Percentiles rank a stretch among this genome's conserved stretches.
These are phyloP conservation scores for Colletotrichum kahawae DNA, from an alignment of 2,329 filamentous ascomycete genomes.

Conservation along the genomic window DNA sequence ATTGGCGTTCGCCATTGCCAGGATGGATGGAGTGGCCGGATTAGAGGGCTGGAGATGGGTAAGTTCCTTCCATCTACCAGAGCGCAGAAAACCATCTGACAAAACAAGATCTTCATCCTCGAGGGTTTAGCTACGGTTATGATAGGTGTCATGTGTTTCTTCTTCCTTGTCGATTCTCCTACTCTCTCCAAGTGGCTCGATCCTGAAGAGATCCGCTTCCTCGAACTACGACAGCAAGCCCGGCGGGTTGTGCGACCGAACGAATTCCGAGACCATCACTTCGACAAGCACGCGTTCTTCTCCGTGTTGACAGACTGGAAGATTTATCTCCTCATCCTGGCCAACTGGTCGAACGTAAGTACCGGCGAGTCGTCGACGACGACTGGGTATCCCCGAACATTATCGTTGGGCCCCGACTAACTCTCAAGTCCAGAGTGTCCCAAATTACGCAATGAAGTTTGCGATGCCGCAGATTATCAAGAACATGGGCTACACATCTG, in stretches of 20 bases:
- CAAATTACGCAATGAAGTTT: constrained; percentile 37
- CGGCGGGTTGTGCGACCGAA: constrained; percentile 27
- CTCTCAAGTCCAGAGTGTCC: constrained; percentile 24
- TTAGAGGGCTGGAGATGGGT: constrained; percentile 52
- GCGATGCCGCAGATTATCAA: constrained; percentile 43
- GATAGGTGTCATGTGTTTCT: constrained; percentile 44
- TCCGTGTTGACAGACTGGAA: constrained; percentile 53
- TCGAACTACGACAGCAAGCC: constrained; percentile 41
- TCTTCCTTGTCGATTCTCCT: constrained; percentile 51
- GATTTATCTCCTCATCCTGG: constrained; percentile 45
- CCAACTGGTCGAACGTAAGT: constrained; percentile 44
- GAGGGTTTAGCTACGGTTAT: constrained; percentile 50
- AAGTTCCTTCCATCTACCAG: neutral
- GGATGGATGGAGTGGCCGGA: constrained; percentile 49
- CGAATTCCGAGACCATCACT: constrained; percentile 31
- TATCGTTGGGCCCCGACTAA: neutral
- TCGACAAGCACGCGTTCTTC: constrained; percentile 37
- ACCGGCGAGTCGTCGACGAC: neutral
- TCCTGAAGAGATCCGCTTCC: constrained; percentile 42
- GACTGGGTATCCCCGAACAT: neutral
- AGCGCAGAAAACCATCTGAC: neutral
- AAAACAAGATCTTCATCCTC: constrained; percentile 53
- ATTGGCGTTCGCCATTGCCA: constrained; percentile 47
- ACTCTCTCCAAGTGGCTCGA: constrained; percentile 40
- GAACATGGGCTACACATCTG: constrained; percentile 43